A percentile compares a stretch with the other conserved stretches of the same genome.
These are phyloP conservation scores for Aspergillus avenaceus DNA, from an alignment of 495 filamentous ascomycete species.

Conservation along the genomic window DNA sequence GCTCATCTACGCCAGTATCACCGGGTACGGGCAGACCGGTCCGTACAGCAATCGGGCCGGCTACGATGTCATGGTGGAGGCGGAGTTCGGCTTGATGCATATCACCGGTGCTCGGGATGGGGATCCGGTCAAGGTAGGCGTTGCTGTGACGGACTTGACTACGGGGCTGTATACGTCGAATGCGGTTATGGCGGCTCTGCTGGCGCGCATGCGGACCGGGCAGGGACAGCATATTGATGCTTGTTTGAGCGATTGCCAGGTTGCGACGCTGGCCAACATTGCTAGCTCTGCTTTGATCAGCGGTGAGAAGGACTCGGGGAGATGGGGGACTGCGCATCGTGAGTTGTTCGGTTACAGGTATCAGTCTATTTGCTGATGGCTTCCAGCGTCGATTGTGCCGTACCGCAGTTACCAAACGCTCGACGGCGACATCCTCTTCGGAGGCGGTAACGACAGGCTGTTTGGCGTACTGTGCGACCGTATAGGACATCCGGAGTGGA, in stretches of 20 bases:
- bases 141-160: conserved; percentile 93
- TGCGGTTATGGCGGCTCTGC: conserved; percentile 88
- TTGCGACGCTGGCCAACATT: conserved; percentile 87
- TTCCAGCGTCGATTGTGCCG: conserved; percentile 84
- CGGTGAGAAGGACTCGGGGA: conserved; percentile 77
- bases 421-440: conserved; percentile 88
- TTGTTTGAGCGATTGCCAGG: conserved; percentile 87
- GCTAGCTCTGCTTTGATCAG: conserved; percentile 89
- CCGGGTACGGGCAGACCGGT: conserved; percentile 84
- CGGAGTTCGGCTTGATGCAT: conserved; percentile 97
- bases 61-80: conserved; percentile 99
- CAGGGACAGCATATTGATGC: conserved; percentile 92
- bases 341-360: conserved; percentile 25
- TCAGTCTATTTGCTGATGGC: conserved; percentile 7
- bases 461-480: conserved; percentile 82
- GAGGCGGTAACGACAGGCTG: conserved; percentile 88
- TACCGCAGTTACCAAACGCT: conserved; percentile 89
- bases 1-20: conserved; percentile 66
- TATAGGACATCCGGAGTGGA: conserved; percentile 76
- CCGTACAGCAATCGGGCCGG: conserved; percentile 86
- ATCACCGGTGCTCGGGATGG: conserved; percentile 87
- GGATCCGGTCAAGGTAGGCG: conserved; percentile 93
- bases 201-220: conserved; percentile 63
- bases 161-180: conserved; percentile 98
- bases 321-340: conserved; percentile 97